A percentile compares a stretch with the other conserved stretches of the same genome.
Conservation (phyloP, 108 stramenopile genomes). For the Schizochytrium sp. region DNA sequence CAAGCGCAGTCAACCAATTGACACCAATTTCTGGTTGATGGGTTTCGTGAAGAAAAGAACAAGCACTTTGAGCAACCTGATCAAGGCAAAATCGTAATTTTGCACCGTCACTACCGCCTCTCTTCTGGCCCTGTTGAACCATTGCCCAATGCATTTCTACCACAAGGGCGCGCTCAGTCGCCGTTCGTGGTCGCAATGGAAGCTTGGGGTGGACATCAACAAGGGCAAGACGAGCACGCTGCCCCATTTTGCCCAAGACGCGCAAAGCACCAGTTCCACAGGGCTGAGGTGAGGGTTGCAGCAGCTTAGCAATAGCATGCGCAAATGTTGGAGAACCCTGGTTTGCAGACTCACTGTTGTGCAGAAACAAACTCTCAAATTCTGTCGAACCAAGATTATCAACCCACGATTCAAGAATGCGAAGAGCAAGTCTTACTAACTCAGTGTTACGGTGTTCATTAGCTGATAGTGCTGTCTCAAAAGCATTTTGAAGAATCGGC, state of each 20-base stretch:
- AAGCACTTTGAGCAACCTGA: slow-evolving; percentile 30
- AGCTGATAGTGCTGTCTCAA: slow-evolving; percentile 31
- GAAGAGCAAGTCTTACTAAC: slow-evolving; percentile 21
- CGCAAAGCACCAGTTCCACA: slow-evolving; percentile 45
- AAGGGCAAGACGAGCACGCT: slow-evolving; percentile 35
- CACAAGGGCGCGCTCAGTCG: background rate
- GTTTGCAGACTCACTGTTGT: background rate
- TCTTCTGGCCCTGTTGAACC: background rate
- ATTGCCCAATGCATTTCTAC: slow-evolving; percentile 43
- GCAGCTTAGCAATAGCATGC: slow-evolving; percentile 24
- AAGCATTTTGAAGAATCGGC: slow-evolving; percentile 41
- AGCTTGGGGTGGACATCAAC: background rate
- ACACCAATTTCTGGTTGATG: slow-evolving; percentile 2
- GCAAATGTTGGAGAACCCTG: slow-evolving; percentile 50
- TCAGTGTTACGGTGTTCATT: slow-evolving; percentile 57
- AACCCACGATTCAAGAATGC: slow-evolving; percentile 49
- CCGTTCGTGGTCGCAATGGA: background rate
- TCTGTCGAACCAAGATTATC: background rate
- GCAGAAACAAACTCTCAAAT: background rate
- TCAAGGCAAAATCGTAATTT: slow-evolving; percentile 36
- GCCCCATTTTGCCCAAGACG: slow-evolving; percentile 44
- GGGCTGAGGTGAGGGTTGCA: slow-evolving; percentile 43
- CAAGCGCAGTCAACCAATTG: background rate
- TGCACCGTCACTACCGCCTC: background rate
- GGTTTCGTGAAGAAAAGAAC: slow-evolving; percentile 32